Base-by-base conservation (phyloP, 2,329 filamentous ascomycete species). In the Fusarium newnesense region DNA sequence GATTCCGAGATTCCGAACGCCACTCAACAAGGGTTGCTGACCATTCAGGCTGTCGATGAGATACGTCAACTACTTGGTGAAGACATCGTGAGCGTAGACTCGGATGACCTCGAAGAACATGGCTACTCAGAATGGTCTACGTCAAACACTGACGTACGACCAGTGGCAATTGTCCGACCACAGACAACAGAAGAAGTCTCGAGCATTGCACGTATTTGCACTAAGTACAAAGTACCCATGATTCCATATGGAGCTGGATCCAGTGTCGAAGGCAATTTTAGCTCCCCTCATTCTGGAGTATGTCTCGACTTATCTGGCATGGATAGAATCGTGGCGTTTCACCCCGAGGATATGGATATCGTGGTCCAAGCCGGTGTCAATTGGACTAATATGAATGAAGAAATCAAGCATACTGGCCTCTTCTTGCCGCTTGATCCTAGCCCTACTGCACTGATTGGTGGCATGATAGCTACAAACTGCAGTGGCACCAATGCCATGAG, bases 181-280 rank as follows among this genome's bases (percentile, higher is more conserved):
- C 86, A 84, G 36, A 87, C 84, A 3, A 94, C 92, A 0, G 87
- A 90, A 64, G 87, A 94, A 24, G 92, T 94, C 5, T 89, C 87
- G 0, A 78, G 83, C 42, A 89, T 94, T 64, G 91, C 90, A 8
- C 86, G 86, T 73, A 83, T 91, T 34, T 94, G 92, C 79, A 83
- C 86, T 77, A 88, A 87, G 70, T 86, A 90, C 79, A 87, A 83
- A 39, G 88, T 94, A 52, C 92, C 92, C 9, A 93, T 94, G 86
- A 93, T 93, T 2, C 90, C 91, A 1, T 95, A 93, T 77, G 93
- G 91, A 6, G 94, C 93, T 9, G 93, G 93, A 18, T 91, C 91
- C 0, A 93, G 88, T 72, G 83, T 94, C 1, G 92, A 94, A 79
- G 92, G 89, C 44, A 93, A 93, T 76, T 93, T 93, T 78, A 89